phyloP scores from a whole-genome alignment of 2,329 filamentous ascomycete species.

The Ascochyta koolunga region DNA sequence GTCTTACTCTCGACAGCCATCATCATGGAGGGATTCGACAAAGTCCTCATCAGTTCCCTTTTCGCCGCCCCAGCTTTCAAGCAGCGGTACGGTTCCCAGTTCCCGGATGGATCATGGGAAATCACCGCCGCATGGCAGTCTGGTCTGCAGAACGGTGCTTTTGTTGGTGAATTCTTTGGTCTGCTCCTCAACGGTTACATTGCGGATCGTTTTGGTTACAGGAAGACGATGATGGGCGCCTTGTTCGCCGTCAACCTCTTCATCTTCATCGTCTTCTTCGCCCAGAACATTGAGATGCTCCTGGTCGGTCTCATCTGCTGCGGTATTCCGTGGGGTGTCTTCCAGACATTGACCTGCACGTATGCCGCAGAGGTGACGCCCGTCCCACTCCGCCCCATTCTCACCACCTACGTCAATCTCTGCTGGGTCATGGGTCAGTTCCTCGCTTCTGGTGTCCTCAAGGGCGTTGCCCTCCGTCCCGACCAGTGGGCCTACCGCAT shows the following conservation, averaged over 20 bases:
- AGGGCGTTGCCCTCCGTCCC: slow-evolving; percentile 66
- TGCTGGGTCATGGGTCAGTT: slow-evolving; percentile 78
- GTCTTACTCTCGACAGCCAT: slow-evolving; percentile 85
- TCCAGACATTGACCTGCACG: slow-evolving; percentile 55
- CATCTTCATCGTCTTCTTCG: slow-evolving; percentile 48
- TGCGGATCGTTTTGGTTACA: slow-evolving; percentile 52
- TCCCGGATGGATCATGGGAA: slow-evolving; percentile 48
- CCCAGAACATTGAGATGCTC: slow-evolving; percentile 59
- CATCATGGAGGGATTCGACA: slow-evolving; percentile 89
- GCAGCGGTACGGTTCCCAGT: slow-evolving; percentile 48
- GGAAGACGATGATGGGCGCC: slow-evolving; percentile 47
- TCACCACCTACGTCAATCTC: slow-evolving; percentile 73
- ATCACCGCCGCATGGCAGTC: slow-evolving; percentile 55
- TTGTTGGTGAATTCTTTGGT: slow-evolving; percentile 53
- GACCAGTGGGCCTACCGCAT: slow-evolving; percentile 74
- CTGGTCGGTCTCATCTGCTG: slow-evolving; percentile 63
- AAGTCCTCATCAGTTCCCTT: slow-evolving; percentile 80
- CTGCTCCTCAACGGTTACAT: slow-evolving; percentile 54
- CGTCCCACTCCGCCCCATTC: slow-evolving; percentile 66
- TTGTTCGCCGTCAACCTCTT: slow-evolving; percentile 36
- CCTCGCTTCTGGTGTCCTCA: slow-evolving; percentile 73
- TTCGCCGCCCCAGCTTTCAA: slow-evolving; percentile 59
- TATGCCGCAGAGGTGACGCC: slow-evolving; percentile 69
- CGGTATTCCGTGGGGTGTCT: slow-evolving; percentile 54
- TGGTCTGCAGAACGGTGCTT: slow-evolving; percentile 54